These are phyloP conservation scores for Colletotrichum sp. DNA, from an alignment of 2,329 filamentous ascomycete genomes.

Conservation along the genomic window DNA sequence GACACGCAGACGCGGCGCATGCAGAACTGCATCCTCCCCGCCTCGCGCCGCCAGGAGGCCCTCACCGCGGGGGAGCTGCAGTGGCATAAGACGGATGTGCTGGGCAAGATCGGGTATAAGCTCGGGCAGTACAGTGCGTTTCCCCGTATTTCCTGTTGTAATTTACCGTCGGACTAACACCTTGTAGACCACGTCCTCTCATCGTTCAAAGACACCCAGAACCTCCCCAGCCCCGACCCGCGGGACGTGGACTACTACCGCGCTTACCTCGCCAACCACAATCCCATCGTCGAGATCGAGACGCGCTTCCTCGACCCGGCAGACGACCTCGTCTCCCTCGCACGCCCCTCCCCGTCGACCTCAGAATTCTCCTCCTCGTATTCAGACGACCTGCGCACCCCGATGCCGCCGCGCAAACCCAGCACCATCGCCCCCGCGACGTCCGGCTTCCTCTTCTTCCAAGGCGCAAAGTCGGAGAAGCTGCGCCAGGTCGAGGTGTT, in stretches of 20 bases:
- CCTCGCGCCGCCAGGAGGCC: slow-evolving; percentile 63
- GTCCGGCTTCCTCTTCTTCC: background rate
- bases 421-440: background rate
- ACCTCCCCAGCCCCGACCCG: slow-evolving; percentile 50
- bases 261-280: slow-evolving; percentile 57
- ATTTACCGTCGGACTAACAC: slow-evolving; percentile 9
- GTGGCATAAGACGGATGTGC: slow-evolving; percentile 62
- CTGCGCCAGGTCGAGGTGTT: background rate
- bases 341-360: background rate
- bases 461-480: slow-evolving; percentile 1
- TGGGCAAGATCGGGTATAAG: slow-evolving; percentile 69
- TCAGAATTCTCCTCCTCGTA: background rate
- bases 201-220: slow-evolving; percentile 59
- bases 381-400: slow-evolving; percentile 14
- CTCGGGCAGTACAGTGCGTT: slow-evolving; percentile 71
- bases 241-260: slow-evolving; percentile 57
- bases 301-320: slow-evolving; percentile 61
- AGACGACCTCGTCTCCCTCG: slow-evolving; percentile 58
- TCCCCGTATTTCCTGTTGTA: too few species aligned
- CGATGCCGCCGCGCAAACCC: slow-evolving; percentile 18
- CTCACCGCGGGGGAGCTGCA: slow-evolving; percentile 59
- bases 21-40: slow-evolving; percentile 53
- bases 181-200: slow-evolving; percentile 60
- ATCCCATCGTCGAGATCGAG: slow-evolving; percentile 64
- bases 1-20: slow-evolving; percentile 54